Evolutionary conservation across 1,284 basidiomycete species (phyloP), one percentile per base, ranked within the genome.

Genomic region (Macrocybe sp.): DNA sequence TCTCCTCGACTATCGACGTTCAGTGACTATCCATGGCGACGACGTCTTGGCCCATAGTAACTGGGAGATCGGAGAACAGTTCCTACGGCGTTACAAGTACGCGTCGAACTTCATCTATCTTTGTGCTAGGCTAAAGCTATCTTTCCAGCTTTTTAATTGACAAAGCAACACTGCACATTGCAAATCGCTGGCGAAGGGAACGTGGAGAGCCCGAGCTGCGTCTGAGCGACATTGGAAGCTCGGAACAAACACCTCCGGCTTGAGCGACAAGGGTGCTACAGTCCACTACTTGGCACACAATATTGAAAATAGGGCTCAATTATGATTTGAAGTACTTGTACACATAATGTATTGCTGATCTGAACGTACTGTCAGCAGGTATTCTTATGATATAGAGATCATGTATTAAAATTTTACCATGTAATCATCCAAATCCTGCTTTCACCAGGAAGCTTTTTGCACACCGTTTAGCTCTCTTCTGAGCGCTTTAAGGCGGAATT

Each of bases 401-500:
- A 41, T 28, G 22, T 41, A 41, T 41, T 29, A 41, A 32, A n/a
- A 6, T 32, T 32, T 39, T 38, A 16, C 44, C 32, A 32, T 35
- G 49, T 45, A 45, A 47, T 29, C 35, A 39, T 47, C 29, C 56
- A 35, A 52, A 54, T 35, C 42, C 14, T 9, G 44, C 44, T 46
- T 49, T 44, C 77, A 93, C 94, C 93, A 97, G 12, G 88, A 91
- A 9, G 91, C 91, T 64, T 96, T 96, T 50, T 79, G 74, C 32
- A 97, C 90, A 12, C 94, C 94, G 35, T 89, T 85, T 33, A 97
- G 67, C 59, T 94, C 82, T 8, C 88, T 85, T 37, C 73, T 68
- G 46, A 90, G 67, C 1, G 93, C 93, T 62, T 91, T 88, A 45
- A 89, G 60, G 29, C 93, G 81, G 74, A 97, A 96, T 72, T 94